Base-by-base conservation (phyloP, 306 rosid species). In the Vachellia collinsii region DNA sequence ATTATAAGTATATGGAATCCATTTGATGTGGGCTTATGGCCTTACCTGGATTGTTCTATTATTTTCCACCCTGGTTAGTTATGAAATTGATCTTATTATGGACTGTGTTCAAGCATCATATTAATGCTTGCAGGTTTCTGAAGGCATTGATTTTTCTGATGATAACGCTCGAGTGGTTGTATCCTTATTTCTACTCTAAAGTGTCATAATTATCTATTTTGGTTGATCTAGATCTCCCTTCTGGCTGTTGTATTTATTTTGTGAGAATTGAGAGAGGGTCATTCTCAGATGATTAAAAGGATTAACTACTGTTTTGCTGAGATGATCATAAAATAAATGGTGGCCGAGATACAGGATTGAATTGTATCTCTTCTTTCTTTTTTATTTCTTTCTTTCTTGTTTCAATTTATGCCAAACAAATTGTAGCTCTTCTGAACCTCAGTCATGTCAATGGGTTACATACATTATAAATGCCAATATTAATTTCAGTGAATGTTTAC, bases 101-200 rank as follows among this genome's bases (percentile, higher is more conserved):
- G 11, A 37, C 81, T 85, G 3, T 81, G 70, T 86, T 83, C 71
- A 20, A 8, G 20, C 12, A 56, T 56, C 81, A 39, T 47, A 74
- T 7, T 72, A 48, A 70, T 86, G 77, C 87, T 75, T 87, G 88
- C 94, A 94, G 99, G 93, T 94, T 85, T 93, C 99, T 47, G 99
- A 95, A 83, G 98, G 99, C 85, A 90, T 95, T 56, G 99, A 95
- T 87, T 95, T 95, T 83, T 83, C 97, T 22, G 94, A 95, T 88
- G 99, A 93, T 78, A 88, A 95, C 82, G 99, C 99, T 75, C 88
- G 99, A 80, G 94, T 78, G 61, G 98, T 95, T 77, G 99, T 95
- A 95, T 95, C 99, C 97, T 92, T 89, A 58, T 50, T 58, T 78
- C 79, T 46, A 64, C n/a, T 79, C 50, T 41, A 75, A 37, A 22